Base-by-base conservation (phyloP, 352 stramenopile genomes). In the Phytophthora ohioensis region DNA sequence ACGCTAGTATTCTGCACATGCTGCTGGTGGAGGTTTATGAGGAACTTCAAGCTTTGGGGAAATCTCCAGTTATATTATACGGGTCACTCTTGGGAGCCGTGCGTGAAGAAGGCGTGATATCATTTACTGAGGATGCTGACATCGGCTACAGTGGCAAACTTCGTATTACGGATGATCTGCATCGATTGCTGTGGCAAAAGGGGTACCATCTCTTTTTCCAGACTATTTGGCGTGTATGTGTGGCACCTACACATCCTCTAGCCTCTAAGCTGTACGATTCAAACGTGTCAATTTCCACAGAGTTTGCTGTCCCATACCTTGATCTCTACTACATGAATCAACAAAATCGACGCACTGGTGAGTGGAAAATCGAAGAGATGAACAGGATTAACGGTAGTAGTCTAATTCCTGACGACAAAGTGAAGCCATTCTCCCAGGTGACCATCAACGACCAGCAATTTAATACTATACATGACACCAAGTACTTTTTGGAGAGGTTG, bases 121-220 rank as follows among this genome's bases (percentile, higher is more conserved):
- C 79, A 3, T 89, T 77, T 67, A 87, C 81, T 3, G 78, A 87
- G 38, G 81, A 89, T 64, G 72, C 66, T 27, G 81, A 89, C 38
- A 58, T 89, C n/a, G 79, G 60, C 2, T 85, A 80, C 67, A 69
- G 43, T 12, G 56, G 73, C 9, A 45, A 30, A 45, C 6, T 61
- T 30, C 46, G 31, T 15, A 30, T 46, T 17, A 56, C 42, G 30
- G 35, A 68, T 51, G 31, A 72, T 21, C 38, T 73, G 11, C 43
- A 71, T 39, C 48, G 27, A 54, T 38, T 51, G 11, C 47, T 75
- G 76, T 73, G 60, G 64, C 41, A 46, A 38, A 82, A 82, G 56
- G 81, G 81, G 4, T 89, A 87, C 52, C 69, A 85, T 46, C 57
- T 87, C 41, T 85, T 81, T 60, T 57, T 61, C 27, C 8, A 68